Evolutionary conservation across 2,329 filamentous ascomycete species (phyloP), one percentile per base, ranked within the genome.

Genomic region (Dactylellina parvicollis): DNA sequence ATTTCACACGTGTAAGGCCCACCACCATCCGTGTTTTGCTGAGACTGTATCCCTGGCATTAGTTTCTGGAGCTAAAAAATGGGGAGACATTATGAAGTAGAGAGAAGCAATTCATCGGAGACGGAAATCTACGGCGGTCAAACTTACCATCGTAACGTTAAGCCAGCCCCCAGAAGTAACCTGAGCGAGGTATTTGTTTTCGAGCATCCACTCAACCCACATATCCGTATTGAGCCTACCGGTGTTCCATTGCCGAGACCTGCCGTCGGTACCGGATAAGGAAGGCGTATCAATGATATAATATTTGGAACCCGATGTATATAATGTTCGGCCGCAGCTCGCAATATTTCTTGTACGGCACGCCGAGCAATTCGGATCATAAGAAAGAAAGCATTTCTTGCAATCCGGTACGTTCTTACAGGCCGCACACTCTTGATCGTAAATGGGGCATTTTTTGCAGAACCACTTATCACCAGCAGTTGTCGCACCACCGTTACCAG

Each of bases 11-110:
- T 46, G 30, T 65, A 65, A 12, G 60, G 60, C 0, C 60, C 60
- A 28, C 49, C 60, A 9, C 60, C 47, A 16, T 65, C 60, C 1
- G 60, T 65, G 14, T 55, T 65, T 28, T 65, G 60, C 14, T 65
- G 60, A 18, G 49, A 32, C 26, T 49, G 12, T 38, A 49, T 49
- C 2, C 24, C n/a, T 49, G 24, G 22, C 8, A 30, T 49, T 49
- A 46, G 42, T 24, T 7, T 18, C 5, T 46, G 42, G 5, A 46
- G 18, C 42, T 46, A 20, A 24, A 8, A 22, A 16, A 46, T 20
- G 12, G 5, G 24, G 12, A 20, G 3, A 26, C 2, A 22, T 2
- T 22, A 28, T 28, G 24, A 28, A 4, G 16, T 9, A 42, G 38
- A 4, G 4, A 9, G 38, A 42, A 42, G 30, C 30, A 14, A 7